Evolutionary conservation across 495 filamentous ascomycete genomes (phyloP).

Genomic region (Clavariopsis aquatica): DNA sequence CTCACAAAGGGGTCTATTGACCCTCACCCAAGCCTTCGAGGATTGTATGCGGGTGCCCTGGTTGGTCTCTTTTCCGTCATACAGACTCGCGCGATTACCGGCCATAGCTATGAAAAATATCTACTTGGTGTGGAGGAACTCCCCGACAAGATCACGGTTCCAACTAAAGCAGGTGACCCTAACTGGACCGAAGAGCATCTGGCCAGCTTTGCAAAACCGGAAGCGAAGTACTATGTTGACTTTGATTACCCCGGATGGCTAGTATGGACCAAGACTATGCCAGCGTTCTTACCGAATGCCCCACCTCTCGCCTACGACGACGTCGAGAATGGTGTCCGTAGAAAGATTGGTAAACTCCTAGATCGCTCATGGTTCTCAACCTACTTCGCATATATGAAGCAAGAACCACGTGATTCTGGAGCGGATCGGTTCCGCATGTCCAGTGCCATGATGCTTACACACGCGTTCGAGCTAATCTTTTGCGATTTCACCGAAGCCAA

Average conservation of each 20-base stretch:
- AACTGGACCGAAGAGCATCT: conserved; percentile 78
- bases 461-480: conserved; percentile 84
- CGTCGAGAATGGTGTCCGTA: conserved; percentile 71
- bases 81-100: conserved; percentile 81
- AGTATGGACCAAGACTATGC: conserved; percentile 87
- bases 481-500: conserved; percentile 71
- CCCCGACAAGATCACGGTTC: conserved; percentile 70
- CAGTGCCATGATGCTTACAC: conserved; percentile 79
- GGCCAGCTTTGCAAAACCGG: conserved; percentile 72
- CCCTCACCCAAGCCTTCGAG: conserved; percentile 80
- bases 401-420: conserved; percentile 83
- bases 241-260: conserved; percentile 94
- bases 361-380: conserved; percentile 82
- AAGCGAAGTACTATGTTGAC: conserved; percentile 87
- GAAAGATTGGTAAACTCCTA: conserved; percentile 76
- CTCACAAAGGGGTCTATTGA: conserved; percentile 83
- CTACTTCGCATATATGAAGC: conserved; percentile 91
- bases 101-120: conserved; percentile 82
- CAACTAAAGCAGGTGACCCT: conserved; percentile 70
- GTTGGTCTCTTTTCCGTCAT: conserved; percentile 78
- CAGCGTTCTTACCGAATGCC: conserved; percentile 70
- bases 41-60: conserved; percentile 77
- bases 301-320: conserved; percentile 79
- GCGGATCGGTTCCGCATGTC: conserved; percentile 88
- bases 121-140: conserved; percentile 73